A percentile compares a stretch with the other conserved stretches of the same genome.
Conservation (phyloP, 129 eudicot species). For the Cynara cardunculus region DNA sequence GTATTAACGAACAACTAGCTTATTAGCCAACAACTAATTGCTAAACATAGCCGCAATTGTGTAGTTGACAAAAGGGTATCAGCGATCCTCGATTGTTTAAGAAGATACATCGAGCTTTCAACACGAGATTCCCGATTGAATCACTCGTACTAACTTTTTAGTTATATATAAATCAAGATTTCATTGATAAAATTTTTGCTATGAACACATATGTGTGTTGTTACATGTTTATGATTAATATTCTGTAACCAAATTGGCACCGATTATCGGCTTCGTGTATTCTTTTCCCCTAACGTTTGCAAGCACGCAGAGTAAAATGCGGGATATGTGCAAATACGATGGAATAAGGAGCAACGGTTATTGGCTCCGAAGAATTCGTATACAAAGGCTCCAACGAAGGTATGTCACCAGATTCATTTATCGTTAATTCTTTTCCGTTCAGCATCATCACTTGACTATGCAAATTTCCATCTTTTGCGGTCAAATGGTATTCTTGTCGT, state of each 20-base stretch:
- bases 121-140: too few relatives aligned
- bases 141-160: too few relatives aligned
- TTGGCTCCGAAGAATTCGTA: conserved; percentile 54
- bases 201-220: background rate
- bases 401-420: conserved; percentile 50
- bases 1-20: too few relatives aligned
- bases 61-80: too few relatives aligned
- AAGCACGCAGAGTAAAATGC: conserved; percentile 47
- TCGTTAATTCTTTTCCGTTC: conserved; percentile 47
- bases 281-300: conserved; percentile 24
- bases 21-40: too few relatives aligned
- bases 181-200: background rate
- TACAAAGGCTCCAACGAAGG: conserved; percentile 49
- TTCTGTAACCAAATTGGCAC: conserved; percentile 12
- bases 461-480: conserved; percentile 65
- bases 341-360: conserved; percentile 55
- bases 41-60: too few relatives aligned
- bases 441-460: conserved; percentile 72
- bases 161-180: background rate
- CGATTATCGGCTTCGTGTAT: conserved; percentile 19
- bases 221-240: conserved; percentile 7
- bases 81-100: too few relatives aligned
- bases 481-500: conserved; percentile 77
- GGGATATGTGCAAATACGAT: conserved; percentile 72
- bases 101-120: too few relatives aligned